These are phyloP conservation scores for Diaporthe sp. DNA, from an alignment of 2,329 filamentous ascomycete species.

Conservation along the genomic window DNA sequence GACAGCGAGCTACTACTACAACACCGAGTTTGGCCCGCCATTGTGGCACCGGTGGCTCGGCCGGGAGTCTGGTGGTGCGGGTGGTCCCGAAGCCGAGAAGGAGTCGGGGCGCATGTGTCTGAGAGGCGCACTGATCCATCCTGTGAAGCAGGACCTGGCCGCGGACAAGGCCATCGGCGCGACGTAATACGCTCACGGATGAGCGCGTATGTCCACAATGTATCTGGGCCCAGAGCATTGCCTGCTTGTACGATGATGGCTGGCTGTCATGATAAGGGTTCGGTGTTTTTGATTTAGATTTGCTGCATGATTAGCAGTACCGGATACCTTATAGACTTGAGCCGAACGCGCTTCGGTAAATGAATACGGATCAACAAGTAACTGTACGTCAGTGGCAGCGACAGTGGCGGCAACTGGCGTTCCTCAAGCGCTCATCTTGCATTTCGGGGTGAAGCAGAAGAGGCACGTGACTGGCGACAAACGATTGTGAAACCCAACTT, in stretches of 20 bases:
- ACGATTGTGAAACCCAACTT: neutral
- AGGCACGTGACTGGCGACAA: neutral
- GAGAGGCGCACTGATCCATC: constrained; percentile 74
- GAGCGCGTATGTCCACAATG: neutral
- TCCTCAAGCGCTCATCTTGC: too few relatives aligned
- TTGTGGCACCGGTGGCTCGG: constrained; percentile 75
- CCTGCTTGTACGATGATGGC: constrained; percentile 13
- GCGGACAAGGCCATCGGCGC: constrained; percentile 37
- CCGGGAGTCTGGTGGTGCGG: constrained; percentile 67
- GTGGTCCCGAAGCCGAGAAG: constrained; percentile 57
- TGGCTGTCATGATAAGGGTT: neutral
- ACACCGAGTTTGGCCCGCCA: constrained; percentile 67
- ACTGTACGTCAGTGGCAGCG: neutral
- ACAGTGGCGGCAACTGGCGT: neutral
- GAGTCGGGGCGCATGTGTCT: constrained; percentile 70
- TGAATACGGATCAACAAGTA: neutral
- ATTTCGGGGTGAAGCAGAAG: neutral
- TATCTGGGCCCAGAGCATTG: neutral
- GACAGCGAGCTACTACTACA: constrained; percentile 72
- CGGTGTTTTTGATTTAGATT: constrained; percentile 20
- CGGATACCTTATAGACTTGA: constrained; percentile 30
- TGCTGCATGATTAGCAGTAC: constrained; percentile 2
- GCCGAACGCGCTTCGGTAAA: constrained; percentile 23
- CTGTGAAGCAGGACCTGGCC: constrained; percentile 63
- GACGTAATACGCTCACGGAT: constrained; percentile 20